Evolutionary conservation across 2,329 filamentous ascomycete species (phyloP).

Genomic region (Penicillium sp.): DNA sequence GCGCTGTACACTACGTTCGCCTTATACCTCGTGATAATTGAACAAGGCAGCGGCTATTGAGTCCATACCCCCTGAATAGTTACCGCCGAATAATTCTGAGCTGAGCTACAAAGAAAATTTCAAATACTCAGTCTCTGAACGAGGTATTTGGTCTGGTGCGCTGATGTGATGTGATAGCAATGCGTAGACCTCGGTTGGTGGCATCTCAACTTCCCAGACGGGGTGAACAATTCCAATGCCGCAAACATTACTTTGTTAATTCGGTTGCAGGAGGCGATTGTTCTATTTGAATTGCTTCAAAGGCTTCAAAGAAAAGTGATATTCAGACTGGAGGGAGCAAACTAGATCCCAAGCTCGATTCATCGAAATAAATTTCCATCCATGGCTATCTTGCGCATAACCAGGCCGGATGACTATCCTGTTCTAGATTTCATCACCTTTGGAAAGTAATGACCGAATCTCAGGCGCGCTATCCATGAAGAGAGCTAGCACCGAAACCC

Average conservation of each 20-base stretch:
- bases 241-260: neutral
- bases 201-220: neutral
- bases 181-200: conserved; percentile 1
- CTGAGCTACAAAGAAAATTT: neutral
- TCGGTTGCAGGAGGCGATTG: neutral
- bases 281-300: neutral
- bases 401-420: neutral
- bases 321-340: neutral
- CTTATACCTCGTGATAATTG: neutral
- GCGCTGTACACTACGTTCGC: neutral
- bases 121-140: neutral
- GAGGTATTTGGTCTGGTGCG: neutral
- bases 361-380: no score
- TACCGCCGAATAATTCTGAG: neutral
- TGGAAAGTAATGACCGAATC: neutral
- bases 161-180: conserved; percentile 5
- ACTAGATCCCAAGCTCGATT: neutral
- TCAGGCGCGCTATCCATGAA: neutral
- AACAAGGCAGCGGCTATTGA: neutral
- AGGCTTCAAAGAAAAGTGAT: neutral
- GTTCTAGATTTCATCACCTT: neutral
- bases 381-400: no score
- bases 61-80: neutral
- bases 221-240: neutral
- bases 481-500: neutral